Evolutionary conservation across 2,329 filamentous ascomycete species (phyloP).

Genomic region (Stagonosporopsis chrysanthemi): DNA sequence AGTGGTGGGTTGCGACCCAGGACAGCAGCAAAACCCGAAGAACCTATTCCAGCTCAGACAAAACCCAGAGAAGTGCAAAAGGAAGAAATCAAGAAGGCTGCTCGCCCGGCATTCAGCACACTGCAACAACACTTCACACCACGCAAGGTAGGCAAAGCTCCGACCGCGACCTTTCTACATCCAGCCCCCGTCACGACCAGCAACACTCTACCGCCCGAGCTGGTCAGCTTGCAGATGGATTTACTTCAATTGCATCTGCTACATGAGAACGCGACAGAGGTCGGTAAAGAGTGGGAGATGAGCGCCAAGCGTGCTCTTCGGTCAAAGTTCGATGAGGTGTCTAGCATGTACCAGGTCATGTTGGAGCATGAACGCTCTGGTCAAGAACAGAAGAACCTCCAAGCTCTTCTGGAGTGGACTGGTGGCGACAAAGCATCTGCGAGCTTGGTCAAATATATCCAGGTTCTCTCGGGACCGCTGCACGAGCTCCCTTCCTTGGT

Average conservation of each 20-base stretch:
- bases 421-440: slow-evolving; percentile 32
- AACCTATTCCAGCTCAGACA: slow-evolving; percentile 18
- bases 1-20: slow-evolving; percentile 16
- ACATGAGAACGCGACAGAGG: slow-evolving; percentile 36
- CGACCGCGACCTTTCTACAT: slow-evolving; percentile 46
- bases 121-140: slow-evolving; percentile 53
- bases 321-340: slow-evolving; percentile 48
- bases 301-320: slow-evolving; percentile 43
- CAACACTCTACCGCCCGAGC: slow-evolving; percentile 39
- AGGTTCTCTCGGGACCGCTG: slow-evolving; percentile 45
- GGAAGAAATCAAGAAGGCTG: slow-evolving; percentile 35
- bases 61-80: slow-evolving; percentile 28
- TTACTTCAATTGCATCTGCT: slow-evolving; percentile 50
- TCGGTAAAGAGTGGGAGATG: slow-evolving; percentile 40
- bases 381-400: slow-evolving; percentile 48
- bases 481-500: slow-evolving; percentile 47
- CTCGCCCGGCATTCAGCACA: slow-evolving; percentile 47
- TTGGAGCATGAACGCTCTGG: slow-evolving; percentile 46
- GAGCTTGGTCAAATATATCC: slow-evolving; percentile 45
- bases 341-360: slow-evolving; percentile 45
- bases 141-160: slow-evolving; percentile 45
- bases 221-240: slow-evolving; percentile 46
- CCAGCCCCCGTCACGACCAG: slow-evolving; percentile 33
- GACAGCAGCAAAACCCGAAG: slow-evolving; percentile 22
- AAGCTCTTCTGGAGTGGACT: slow-evolving; percentile 47